These are phyloP conservation scores for Jaltomata sinuosa DNA, from an alignment of 257 asterid genomes.

Conservation along the genomic window DNA sequence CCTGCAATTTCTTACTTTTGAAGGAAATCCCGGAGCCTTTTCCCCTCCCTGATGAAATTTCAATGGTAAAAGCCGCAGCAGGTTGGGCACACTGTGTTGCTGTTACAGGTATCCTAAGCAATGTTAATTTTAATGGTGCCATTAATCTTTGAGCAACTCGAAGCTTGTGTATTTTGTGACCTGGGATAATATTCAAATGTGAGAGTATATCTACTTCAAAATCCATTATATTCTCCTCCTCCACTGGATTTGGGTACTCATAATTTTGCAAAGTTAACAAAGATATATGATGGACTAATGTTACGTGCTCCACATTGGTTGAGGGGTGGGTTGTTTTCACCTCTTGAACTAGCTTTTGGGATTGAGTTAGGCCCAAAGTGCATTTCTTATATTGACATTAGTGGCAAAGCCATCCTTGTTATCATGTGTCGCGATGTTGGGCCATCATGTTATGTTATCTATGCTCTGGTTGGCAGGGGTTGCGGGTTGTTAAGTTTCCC, in stretches of 20 bases:
- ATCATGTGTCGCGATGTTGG: background rate
- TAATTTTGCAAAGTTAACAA: background rate
- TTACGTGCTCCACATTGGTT: background rate
- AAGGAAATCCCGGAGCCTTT: slow-evolving; percentile 99
- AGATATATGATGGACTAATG: background rate
- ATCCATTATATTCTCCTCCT: background rate
- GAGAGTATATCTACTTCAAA: background rate
- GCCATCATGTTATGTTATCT: background rate
- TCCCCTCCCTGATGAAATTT: slow-evolving; percentile 73
- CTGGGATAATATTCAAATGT: background rate
- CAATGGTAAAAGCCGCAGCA: slow-evolving; percentile 64
- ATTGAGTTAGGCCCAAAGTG: background rate
- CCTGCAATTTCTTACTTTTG: slow-evolving; percentile 28
- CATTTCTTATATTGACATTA: background rate
- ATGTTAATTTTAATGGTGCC: background rate
- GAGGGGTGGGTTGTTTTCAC: background rate
- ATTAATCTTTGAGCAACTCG: background rate
- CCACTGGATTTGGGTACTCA: background rate
- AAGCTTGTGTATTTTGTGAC: background rate
- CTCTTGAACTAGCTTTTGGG: background rate
- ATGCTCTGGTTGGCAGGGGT: background rate
- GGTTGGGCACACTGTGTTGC: slow-evolving; percentile 98
- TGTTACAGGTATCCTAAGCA: slow-evolving; percentile 49
- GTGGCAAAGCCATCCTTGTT: background rate
- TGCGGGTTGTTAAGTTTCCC: background rate